These are phyloP conservation scores for Lactifluus subvellereus DNA, from an alignment of 768 basidiomycete species.

Conservation along the genomic window DNA sequence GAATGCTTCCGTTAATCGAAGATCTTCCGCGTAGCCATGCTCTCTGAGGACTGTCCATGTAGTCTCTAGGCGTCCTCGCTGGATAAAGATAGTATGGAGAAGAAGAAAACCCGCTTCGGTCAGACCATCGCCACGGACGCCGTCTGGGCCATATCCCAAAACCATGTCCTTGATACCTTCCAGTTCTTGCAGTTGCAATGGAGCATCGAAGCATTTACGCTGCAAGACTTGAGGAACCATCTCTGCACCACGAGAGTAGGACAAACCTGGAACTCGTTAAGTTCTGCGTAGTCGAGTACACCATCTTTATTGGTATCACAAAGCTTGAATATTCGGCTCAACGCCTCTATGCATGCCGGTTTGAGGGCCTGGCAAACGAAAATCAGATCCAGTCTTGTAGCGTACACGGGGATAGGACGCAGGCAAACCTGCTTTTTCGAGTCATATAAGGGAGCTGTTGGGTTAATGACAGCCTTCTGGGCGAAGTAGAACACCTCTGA, in stretches of 20 bases:
- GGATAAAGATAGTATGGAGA: conserved; percentile 95
- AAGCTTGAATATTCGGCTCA: conserved; percentile 92
- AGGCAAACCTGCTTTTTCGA: conserved; percentile 85
- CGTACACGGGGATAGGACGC: not conserved
- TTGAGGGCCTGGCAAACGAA: conserved; percentile 67
- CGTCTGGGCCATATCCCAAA: conserved; percentile 65
- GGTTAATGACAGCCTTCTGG: conserved; percentile 95
- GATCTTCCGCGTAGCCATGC: conserved; percentile 94
- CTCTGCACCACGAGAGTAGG: not conserved
- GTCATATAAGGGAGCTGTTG: conserved; percentile 95
- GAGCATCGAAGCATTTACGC: conserved; percentile 94
- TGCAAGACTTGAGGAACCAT: conserved; percentile 30
- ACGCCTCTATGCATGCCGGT: conserved; percentile 81
- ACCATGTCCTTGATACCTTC: conserved; percentile 97
- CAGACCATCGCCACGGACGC: conserved; percentile 71
- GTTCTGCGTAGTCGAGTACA: conserved; percentile 78
- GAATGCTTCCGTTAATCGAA: conserved; percentile 83
- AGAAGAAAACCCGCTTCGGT: conserved; percentile 93
- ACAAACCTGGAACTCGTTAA: conserved; percentile 93
- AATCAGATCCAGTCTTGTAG: not conserved
- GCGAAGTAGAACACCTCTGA: conserved; percentile 99
- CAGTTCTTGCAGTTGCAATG: conserved; percentile 86
- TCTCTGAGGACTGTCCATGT: conserved; percentile 95
- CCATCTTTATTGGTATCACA: conserved; percentile 96
- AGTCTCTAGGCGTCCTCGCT: conserved; percentile 90